Evolutionary conservation across 768 basidiomycete genomes (phyloP).

Genomic region (Phaeotremella skinneri): DNA sequence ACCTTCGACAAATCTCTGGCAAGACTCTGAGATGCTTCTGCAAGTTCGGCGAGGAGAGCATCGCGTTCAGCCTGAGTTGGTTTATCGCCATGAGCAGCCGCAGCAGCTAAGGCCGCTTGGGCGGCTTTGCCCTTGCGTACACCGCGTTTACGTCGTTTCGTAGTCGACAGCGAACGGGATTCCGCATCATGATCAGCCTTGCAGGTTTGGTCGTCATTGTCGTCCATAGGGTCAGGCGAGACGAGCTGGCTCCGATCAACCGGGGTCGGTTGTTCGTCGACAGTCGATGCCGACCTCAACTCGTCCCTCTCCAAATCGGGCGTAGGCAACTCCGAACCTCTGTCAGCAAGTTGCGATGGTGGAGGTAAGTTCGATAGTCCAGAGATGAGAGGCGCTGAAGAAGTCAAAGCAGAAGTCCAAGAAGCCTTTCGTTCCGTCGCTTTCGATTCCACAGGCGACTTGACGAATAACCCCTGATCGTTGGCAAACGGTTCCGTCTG

Average conservation of each 20-base stretch:
- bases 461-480: conserved; percentile 33
- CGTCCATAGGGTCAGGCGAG: conserved; percentile 26
- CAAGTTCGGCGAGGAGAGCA: conserved; percentile 62
- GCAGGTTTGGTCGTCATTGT: conserved; percentile 1
- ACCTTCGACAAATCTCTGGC: conserved; percentile 67
- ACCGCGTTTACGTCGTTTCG: conserved; percentile 79
- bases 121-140: conserved; percentile 75
- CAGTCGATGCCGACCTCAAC: conserved; percentile 30
- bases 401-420: conserved; percentile 37
- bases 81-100: conserved; percentile 53
- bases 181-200: conserved; percentile 47
- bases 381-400: conserved; percentile 28
- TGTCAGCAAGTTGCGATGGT: conserved; percentile 10
- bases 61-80: conserved; percentile 52
- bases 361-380: conserved; percentile 17
- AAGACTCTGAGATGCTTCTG: conserved; percentile 73
- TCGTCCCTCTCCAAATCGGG: conserved; percentile 36
- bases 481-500: conserved; percentile 8
- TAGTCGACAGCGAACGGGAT: conserved; percentile 66
- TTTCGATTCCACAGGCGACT: conserved; percentile 27
- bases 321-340: conserved; percentile 17
- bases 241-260: conserved; percentile 18
- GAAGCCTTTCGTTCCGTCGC: conserved; percentile 31
- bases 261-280: conserved; percentile 38
- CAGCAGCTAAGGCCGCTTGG: conserved; percentile 47